Conservation (phyloP, 352 stramenopile genomes). For the Ophiocytium majus region DNA sequence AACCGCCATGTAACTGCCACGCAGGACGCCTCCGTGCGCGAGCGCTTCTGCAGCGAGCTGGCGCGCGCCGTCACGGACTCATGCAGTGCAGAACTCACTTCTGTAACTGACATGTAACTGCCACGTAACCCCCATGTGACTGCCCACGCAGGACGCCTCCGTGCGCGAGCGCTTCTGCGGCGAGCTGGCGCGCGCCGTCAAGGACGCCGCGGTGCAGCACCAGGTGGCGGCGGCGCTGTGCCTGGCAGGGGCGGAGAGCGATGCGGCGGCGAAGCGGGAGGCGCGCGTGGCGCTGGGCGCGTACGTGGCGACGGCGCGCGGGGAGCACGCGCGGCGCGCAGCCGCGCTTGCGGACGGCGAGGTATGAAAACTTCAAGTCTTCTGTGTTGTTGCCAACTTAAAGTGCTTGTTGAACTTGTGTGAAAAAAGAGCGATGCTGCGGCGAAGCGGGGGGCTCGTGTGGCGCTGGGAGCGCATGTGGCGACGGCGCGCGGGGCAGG, state of each 20-base stretch:
- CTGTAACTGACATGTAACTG: no score
- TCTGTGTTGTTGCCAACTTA: no score
- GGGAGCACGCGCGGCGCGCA: neutral
- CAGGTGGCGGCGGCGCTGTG: neutral
- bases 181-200: slow-evolving; percentile 8
- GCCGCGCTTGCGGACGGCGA: neutral
- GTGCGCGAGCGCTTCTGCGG: neutral
- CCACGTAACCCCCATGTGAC: no score
- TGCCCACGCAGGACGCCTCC: slow-evolving; percentile 25
- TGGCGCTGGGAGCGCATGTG: neutral
- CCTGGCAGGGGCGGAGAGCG: neutral
- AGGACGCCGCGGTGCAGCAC: neutral
- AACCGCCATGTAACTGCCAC: no score
- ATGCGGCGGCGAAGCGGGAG: neutral
- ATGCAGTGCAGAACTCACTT: neutral
- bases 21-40: slow-evolving; percentile 28
- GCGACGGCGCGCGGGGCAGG: no score
- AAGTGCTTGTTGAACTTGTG: no score
- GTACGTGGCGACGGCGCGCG: neutral
- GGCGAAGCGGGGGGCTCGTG: neutral
- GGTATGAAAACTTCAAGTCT: neutral
- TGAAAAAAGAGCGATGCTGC: neutral
- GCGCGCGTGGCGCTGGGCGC: neutral
- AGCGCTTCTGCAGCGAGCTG: neutral
- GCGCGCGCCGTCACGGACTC: neutral